phyloP scores from a whole-genome alignment of 257 asterid genomes.

The Nicotiana attenuata region DNA sequence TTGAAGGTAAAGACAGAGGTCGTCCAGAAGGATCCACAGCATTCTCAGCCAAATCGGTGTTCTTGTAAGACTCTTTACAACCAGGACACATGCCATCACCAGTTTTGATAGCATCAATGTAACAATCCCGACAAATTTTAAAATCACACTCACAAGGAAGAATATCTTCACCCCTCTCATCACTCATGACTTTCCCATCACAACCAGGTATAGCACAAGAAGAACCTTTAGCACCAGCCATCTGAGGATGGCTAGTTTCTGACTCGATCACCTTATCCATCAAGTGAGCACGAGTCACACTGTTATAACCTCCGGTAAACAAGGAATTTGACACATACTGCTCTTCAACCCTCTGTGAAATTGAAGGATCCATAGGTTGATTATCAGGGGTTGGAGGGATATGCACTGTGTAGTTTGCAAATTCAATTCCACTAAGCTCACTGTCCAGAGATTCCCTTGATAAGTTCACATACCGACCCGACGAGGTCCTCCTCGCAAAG shows the following conservation, averaged over 20 bases:
- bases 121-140: slow-evolving; percentile 87
- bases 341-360: slow-evolving; percentile 87
- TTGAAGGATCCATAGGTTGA: slow-evolving; percentile 84
- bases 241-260: slow-evolving; percentile 80
- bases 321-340: slow-evolving; percentile 81
- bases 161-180: slow-evolving; percentile 75
- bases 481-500: slow-evolving; percentile 67
- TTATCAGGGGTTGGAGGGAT: slow-evolving; percentile 95
- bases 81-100: slow-evolving; percentile 90
- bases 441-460: slow-evolving; percentile 90
- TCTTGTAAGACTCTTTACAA: slow-evolving; percentile 76
- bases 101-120: slow-evolving; percentile 59
- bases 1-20: slow-evolving; percentile 57
- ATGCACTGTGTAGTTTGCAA: slow-evolving; percentile 73
- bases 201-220: slow-evolving; percentile 79
- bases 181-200: slow-evolving; percentile 87
- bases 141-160: slow-evolving; percentile 89
- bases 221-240: slow-evolving; percentile 90
- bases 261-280: slow-evolving; percentile 98
- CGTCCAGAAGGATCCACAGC: slow-evolving; percentile 37
- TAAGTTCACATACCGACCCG: slow-evolving; percentile 81
- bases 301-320: slow-evolving; percentile 85
- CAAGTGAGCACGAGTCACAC: slow-evolving; percentile 84
- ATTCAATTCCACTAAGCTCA: slow-evolving; percentile 66
- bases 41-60: slow-evolving; percentile 43